These are phyloP conservation scores for Lentinus brumalis DNA, from an alignment of 768 basidiomycete genomes.

Conservation along the genomic window DNA sequence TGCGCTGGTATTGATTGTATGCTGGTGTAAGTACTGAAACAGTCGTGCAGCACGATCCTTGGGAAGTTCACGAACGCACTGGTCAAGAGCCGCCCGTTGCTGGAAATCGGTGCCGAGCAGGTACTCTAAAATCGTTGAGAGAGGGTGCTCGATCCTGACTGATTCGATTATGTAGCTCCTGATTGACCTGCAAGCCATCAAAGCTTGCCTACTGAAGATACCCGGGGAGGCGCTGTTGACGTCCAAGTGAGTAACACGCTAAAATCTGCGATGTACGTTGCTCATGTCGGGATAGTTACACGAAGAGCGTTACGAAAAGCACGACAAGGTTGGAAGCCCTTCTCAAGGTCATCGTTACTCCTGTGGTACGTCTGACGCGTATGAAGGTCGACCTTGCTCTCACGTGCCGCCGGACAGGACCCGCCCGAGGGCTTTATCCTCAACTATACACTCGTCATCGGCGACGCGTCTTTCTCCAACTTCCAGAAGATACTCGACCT, in stretches of 20 bases:
- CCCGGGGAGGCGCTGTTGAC: constrained; percentile 71
- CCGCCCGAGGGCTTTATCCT: constrained; percentile 93
- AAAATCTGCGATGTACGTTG: constrained; percentile 10
- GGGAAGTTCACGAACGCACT: constrained; percentile 88
- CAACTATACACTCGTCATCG: constrained; percentile 93
- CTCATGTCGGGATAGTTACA: constrained; percentile 55
- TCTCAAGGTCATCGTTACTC: constrained; percentile 93
- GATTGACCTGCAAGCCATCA: constrained; percentile 88
- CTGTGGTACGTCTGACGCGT: constrained; percentile 59
- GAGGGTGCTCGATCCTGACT: neutral
- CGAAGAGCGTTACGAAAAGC: constrained; percentile 77
- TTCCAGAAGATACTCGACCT: constrained; percentile 99
- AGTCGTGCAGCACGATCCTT: constrained; percentile 63
- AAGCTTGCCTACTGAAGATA: constrained; percentile 78
- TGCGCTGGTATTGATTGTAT: constrained; percentile 34
- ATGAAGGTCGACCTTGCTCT: neutral
- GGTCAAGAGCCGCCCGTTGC: constrained; percentile 87
- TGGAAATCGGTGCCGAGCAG: constrained; percentile 95
- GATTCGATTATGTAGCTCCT: constrained; percentile 54
- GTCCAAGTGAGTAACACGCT: constrained; percentile 45
- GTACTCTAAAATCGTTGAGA: constrained; percentile 51
- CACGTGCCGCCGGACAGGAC: constrained; percentile 51
- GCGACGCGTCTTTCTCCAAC: constrained; percentile 93
- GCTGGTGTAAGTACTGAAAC: neutral
- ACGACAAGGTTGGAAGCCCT: constrained; percentile 86